phyloP scores from a whole-genome alignment of 225 moss, liverwort and hornwort genomes.

The Pseudisothecium myosuroides region DNA sequence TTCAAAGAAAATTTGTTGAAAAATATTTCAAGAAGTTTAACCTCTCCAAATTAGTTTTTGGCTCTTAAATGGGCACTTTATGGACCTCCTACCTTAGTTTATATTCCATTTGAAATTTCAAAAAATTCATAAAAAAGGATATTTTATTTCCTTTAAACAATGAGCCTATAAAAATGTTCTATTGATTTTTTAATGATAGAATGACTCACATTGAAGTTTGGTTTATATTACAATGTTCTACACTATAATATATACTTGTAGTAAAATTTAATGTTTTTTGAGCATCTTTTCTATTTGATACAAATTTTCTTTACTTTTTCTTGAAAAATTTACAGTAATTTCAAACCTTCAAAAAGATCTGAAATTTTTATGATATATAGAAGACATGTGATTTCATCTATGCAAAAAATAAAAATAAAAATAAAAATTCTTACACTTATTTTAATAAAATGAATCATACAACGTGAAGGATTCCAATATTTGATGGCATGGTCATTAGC shows the following conservation, averaged over 20 bases:
- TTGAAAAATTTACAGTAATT: neutral
- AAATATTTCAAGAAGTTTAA: neutral
- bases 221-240: neutral
- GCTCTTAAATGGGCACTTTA: neutral
- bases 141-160: too few species aligned
- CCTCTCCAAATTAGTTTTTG: neutral
- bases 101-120: neutral
- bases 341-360: neutral
- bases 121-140: neutral
- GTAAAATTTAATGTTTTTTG: neutral
- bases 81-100: too few species aligned
- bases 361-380: neutral
- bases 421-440: neutral
- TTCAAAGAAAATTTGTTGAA: neutral
- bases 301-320: neutral
- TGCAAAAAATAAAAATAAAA: neutral
- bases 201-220: neutral
- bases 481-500: neutral
- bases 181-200: neutral
- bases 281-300: neutral
- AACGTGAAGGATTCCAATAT: accelerated
- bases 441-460: neutral
- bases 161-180: too few species aligned
- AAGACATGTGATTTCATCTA: neutral
- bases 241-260: neutral